phyloP scores from a whole-genome alignment of 2,329 filamentous ascomycete species.

The Cucurbitaria berberidis region DNA sequence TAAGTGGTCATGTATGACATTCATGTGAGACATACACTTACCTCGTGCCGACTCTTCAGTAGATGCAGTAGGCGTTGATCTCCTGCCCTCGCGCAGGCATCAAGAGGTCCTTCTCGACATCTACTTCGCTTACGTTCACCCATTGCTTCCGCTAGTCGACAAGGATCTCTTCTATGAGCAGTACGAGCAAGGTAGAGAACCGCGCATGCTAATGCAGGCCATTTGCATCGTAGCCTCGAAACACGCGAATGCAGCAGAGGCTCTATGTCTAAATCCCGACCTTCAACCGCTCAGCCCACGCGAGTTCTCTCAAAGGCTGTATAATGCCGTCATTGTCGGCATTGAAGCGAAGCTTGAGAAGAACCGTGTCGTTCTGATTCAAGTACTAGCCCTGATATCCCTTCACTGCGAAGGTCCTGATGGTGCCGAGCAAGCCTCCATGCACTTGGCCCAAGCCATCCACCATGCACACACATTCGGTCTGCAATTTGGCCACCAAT shows the following conservation, averaged over 20 bases:
- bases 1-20: background rate
- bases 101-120: constrained; percentile 52
- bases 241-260: constrained; percentile 51
- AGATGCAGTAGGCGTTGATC: constrained; percentile 45
- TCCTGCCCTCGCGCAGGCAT: constrained; percentile 43
- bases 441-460: constrained; percentile 56
- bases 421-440: constrained; percentile 55
- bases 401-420: constrained; percentile 57
- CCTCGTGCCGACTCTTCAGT: constrained; percentile 11
- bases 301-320: constrained; percentile 54
- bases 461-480: constrained; percentile 58
- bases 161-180: constrained; percentile 50
- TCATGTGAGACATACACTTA: background rate
- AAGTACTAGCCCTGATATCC: constrained; percentile 55
- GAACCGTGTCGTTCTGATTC: constrained; percentile 56
- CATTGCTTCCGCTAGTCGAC: constrained; percentile 55
- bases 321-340: constrained; percentile 51
- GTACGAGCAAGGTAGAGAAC: constrained; percentile 44
- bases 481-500: constrained; percentile 52
- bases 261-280: constrained; percentile 49
- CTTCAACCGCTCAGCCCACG: constrained; percentile 46
- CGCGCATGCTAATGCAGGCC: constrained; percentile 52
- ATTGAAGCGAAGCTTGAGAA: constrained; percentile 51
- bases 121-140: constrained; percentile 55
- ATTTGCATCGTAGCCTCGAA: constrained; percentile 58